Percentiles rank a stretch among this genome's conserved stretches.
These are phyloP conservation scores for Naganishia vishniacii DNA, from an alignment of 768 basidiomycete genomes.

Conservation along the genomic window DNA sequence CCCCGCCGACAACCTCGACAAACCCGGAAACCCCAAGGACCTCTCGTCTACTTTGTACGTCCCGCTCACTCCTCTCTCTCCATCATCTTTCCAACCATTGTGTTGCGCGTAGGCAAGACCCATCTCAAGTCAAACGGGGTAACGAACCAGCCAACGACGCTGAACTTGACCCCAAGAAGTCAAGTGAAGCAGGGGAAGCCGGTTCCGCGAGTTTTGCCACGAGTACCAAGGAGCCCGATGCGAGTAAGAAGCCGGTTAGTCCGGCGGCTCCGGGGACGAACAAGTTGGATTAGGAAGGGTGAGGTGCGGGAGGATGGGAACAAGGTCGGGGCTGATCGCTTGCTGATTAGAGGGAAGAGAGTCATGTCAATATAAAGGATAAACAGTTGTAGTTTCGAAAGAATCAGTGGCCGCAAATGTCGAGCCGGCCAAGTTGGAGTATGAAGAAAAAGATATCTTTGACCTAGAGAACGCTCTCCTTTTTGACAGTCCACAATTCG, in stretches of 20 bases:
- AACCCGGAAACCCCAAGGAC: slow-evolving; percentile 4
- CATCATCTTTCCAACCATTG: not conserved
- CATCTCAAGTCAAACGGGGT: slow-evolving; percentile 2
- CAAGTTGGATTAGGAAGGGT: slow-evolving; percentile 13
- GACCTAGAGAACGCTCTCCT: no score
- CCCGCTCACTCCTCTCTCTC: not conserved
- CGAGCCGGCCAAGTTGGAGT: no score
- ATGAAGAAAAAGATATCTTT: no score
- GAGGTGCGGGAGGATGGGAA: no score
- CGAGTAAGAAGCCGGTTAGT: slow-evolving; percentile 7
- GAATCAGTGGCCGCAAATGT: no score
- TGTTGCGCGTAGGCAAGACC: not conserved
- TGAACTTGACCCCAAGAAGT: slow-evolving; percentile 14
- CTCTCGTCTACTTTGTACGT: not conserved
- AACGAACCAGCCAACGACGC: slow-evolving; percentile 13
- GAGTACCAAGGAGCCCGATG: slow-evolving; percentile 7
- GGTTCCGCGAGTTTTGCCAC: slow-evolving; percentile 6
- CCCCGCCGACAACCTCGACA: not conserved
- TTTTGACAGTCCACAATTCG: no score
- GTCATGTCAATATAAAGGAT: no score
- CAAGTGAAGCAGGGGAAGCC: slow-evolving; percentile 6
- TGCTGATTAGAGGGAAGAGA: no score
- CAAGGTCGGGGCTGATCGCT: no score
- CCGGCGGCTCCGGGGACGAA: not conserved
- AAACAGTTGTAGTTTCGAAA: no score